Conservation (phyloP, 306 rosid species). For the Hippophae tibetana region DNA sequence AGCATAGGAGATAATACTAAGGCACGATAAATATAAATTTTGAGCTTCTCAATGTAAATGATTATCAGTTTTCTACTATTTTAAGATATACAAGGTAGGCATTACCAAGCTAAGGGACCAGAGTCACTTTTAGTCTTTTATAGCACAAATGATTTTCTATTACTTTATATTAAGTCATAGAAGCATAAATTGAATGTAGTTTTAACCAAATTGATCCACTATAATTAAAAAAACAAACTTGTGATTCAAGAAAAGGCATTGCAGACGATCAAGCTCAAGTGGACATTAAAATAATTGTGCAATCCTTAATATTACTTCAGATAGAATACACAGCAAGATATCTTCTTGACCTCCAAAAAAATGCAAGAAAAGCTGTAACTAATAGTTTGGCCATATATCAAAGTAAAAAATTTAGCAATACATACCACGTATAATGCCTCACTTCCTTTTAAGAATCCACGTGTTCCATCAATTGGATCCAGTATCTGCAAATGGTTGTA, state of each 20-base stretch:
- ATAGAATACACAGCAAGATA: too few relatives aligned
- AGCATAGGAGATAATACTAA: too few relatives aligned
- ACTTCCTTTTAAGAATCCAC: conserved; percentile 58
- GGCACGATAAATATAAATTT: too few relatives aligned
- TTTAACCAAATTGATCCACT: not conserved
- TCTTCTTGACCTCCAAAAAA: too few relatives aligned
- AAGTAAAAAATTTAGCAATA: conserved; percentile 6
- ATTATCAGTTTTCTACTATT: not conserved
- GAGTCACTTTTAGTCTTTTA: not conserved
- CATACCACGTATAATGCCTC: conserved; percentile 68
- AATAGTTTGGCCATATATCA: not conserved
- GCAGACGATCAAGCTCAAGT: not conserved
- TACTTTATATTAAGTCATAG: not conserved
- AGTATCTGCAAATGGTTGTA: conserved; percentile 52
- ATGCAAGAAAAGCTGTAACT: not conserved
- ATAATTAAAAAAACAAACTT: too few relatives aligned
- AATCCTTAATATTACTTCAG: too few relatives aligned
- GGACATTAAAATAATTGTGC: not conserved
- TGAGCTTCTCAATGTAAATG: not conserved
- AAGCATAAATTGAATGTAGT: not conserved
- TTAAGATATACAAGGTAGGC: not conserved
- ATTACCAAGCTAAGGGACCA: not conserved
- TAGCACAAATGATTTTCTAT: not conserved
- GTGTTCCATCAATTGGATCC: conserved; percentile 90
- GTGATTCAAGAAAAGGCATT: not conserved